Conservation (phyloP, 2,329 filamentous ascomycete species). For the Basipetospora chlamydospora region DNA sequence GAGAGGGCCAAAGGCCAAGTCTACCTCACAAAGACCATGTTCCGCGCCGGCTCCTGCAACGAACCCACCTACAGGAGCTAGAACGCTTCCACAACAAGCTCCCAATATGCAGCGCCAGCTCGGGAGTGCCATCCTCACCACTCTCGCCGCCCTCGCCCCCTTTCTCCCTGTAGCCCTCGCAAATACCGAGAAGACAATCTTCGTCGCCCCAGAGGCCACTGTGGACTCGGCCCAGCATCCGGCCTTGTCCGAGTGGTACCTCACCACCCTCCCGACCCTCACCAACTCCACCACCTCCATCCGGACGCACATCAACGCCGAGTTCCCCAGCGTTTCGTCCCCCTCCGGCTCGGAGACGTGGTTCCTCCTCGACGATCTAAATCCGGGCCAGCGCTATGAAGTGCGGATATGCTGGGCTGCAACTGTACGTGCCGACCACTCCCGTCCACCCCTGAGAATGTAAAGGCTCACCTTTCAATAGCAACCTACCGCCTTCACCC, state of each 20-base stretch:
- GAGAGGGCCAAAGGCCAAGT: no score
- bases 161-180: constrained; percentile 23
- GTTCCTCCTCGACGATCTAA: constrained; percentile 60
- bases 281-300: constrained; percentile 41
- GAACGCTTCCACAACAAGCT: no score
- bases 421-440: constrained; percentile 71
- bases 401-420: constrained; percentile 87
- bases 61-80: no score
- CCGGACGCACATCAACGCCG: constrained; percentile 49
- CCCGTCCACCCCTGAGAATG: no score
- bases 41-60: no score
- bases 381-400: constrained; percentile 69
- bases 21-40: no score
- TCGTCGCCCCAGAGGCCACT: constrained; percentile 52
- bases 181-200: constrained; percentile 88
- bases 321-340: constrained; percentile 44
- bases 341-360: constrained; percentile 54
- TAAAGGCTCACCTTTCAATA: no score
- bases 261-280: constrained; percentile 51
- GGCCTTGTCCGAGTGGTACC: constrained; percentile 20
- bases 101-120: no score
- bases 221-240: constrained; percentile 34
- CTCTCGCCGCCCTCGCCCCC: constrained; percentile 9
- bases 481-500: constrained; percentile 73
- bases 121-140: no score